Evolutionary conservation across 768 basidiomycete genomes (phyloP), one percentile per base, ranked within the genome.

Genomic region (Amanita exitialis): DNA sequence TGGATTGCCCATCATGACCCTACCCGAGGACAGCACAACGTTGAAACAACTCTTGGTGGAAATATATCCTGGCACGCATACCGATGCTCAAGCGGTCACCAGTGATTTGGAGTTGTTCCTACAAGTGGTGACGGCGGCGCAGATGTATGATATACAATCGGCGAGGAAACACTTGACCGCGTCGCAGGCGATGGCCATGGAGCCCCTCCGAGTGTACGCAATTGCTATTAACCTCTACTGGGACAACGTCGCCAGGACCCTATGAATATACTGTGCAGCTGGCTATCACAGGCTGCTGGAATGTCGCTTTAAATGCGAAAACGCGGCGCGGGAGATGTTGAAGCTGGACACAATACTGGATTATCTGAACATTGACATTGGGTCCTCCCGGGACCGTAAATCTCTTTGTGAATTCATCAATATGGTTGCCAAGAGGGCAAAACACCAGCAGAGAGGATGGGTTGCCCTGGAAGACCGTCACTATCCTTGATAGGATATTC

Each of bases 21-120:
- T 47, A 4, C 36, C 36, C 8, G 47, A 47, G 34, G 47, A 47
- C 16, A 35, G 45, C 30, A 8, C 51, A 16, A 46, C 27, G 16
- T 27, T 59, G 18, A 39, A 38, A 21, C 49, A 44, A 18, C 30
- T 59, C n/a, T 47, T 59, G 32, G n/a, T 23, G 6, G 13, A 30
- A 1, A 32, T 38, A 7, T 46, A 52, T 42, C 51, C 32, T 39
- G 30, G 30, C 9, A 10, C 10, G 30, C 30, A 30, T 30, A 30
- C 10, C 30, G 10, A 30, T 30, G 30, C 30, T 10, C 30, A 30
- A 12, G 30, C 30, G 10, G 30, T 30, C 10, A 30, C 30, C 4
- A 30, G 4, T 18, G 15, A 48, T 39, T 6, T 39, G 35, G 34
- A 18, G 15, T n/a, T 47, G 23, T 35, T 32, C 32, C 20, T 12